A percentile compares a stretch with the other conserved stretches of the same genome.
Evolutionary conservation across 2,329 filamentous ascomycete species (phyloP).

Genomic region (Pestalotiopsis sp.): DNA sequence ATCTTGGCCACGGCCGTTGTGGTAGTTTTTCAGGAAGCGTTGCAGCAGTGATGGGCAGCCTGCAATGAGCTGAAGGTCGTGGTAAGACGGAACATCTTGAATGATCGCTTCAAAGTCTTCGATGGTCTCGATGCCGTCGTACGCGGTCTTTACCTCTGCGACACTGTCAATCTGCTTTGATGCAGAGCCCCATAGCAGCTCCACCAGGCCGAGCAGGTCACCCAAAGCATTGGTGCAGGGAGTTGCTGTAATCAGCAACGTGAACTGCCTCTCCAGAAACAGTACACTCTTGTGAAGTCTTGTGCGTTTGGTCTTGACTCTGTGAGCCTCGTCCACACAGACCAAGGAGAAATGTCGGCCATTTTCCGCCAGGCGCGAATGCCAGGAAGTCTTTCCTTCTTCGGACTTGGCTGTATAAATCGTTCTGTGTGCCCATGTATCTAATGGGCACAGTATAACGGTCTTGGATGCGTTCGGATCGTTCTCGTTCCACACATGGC

Average conservation of each 20-base stretch:
- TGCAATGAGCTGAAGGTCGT: background rate
- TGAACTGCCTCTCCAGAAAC: slow-evolving; percentile 26
- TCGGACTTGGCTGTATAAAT: slow-evolving; percentile 4
- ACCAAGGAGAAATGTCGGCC: slow-evolving; percentile 28
- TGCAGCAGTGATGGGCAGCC: background rate
- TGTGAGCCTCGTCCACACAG: slow-evolving; percentile 32
- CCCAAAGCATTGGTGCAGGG: slow-evolving; percentile 27
- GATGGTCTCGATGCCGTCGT: background rate
- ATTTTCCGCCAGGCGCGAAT: slow-evolving; percentile 21
- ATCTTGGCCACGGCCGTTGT: slow-evolving; percentile 6
- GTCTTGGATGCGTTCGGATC: slow-evolving; percentile 19
- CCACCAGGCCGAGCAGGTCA: slow-evolving; percentile 26
- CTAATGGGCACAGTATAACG: slow-evolving; percentile 27
- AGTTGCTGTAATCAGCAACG: slow-evolving; percentile 31
- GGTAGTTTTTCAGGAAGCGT: background rate
- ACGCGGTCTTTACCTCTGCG: background rate
- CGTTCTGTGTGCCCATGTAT: slow-evolving; percentile 26
- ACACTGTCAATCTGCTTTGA: background rate
- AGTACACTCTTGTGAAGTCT: slow-evolving; percentile 26
- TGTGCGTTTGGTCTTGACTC: slow-evolving; percentile 26
- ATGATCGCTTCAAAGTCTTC: background rate
- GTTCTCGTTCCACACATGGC: slow-evolving; percentile 27
- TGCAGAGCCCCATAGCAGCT: slow-evolving; percentile 25
- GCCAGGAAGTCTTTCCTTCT: slow-evolving; percentile 6
- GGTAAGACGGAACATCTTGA: background rate